Percentiles rank a stretch among this genome's conserved stretches.
Conservation (phyloP, 2,329 filamentous ascomycete genomes). For the Rhynchosporium agropyri region DNA sequence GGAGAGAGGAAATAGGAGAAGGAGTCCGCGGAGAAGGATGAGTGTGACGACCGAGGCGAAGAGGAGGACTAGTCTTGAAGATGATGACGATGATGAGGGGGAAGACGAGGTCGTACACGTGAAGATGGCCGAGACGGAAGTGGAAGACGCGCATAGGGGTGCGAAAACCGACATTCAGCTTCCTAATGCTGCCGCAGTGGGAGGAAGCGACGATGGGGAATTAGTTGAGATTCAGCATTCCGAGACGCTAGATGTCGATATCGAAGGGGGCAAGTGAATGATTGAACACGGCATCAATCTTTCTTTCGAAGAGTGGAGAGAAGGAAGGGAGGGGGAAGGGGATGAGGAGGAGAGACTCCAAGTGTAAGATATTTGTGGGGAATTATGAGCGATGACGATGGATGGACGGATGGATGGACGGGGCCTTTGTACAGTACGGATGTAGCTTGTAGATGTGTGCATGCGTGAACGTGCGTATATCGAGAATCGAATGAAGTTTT, state of each 20-base stretch:
- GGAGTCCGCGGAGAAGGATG: constrained; percentile 24
- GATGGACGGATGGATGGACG: neutral
- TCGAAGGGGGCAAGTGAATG: constrained; percentile 15
- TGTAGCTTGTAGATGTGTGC: neutral
- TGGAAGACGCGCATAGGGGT: constrained; percentile 20
- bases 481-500: neutral
- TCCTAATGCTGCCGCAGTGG: neutral
- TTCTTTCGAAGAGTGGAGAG: neutral
- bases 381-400: constrained; percentile 6
- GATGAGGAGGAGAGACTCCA: too few species aligned
- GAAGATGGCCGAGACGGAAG: constrained; percentile 29
- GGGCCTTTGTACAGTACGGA: constrained; percentile 8
- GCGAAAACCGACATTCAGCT: neutral
- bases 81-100: constrained; percentile 42
- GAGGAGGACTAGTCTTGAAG: constrained; percentile 42
- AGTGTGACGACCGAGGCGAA: constrained; percentile 42
- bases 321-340: neutral
- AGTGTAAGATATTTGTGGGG: constrained; percentile 20
- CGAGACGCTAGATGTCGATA: constrained; percentile 34
- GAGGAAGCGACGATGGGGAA: constrained; percentile 25
- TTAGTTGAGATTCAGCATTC: constrained; percentile 35
- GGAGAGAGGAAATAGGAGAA: constrained; percentile 23
- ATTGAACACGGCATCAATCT: neutral
- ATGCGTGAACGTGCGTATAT: neutral
- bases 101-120: constrained; percentile 38